Percentiles rank a stretch among this genome's conserved stretches.
phyloP scores from a whole-genome alignment of 768 basidiomycete genomes.

The Boletus edulis region DNA sequence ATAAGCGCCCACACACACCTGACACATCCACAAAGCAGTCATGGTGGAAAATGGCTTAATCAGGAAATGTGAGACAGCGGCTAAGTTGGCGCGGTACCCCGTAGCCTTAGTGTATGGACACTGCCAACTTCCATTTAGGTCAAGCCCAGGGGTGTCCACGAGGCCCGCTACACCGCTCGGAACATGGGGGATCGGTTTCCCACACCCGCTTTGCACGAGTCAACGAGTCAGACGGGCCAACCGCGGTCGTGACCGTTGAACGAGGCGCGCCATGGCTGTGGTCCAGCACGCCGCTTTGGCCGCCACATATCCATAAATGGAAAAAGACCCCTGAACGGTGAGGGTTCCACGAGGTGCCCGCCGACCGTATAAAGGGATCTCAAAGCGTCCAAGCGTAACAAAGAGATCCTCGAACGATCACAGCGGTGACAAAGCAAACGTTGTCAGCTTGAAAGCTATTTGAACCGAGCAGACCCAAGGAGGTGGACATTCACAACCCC shows the following conservation, averaged over 20 bases:
- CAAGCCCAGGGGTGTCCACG: background rate
- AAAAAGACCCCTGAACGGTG: slow-evolving; percentile 21
- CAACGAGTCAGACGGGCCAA: slow-evolving; percentile 10
- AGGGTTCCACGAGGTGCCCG: slow-evolving; percentile 9
- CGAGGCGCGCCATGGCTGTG: slow-evolving; percentile 15
- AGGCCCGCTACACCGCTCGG: background rate
- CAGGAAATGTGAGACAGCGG: background rate
- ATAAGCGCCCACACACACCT: slow-evolving; percentile 11
- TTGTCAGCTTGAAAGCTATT: slow-evolving; percentile 13
- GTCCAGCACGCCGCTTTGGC: slow-evolving; percentile 2
- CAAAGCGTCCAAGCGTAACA: slow-evolving; percentile 20
- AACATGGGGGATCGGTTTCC: background rate
- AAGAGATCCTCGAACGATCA: slow-evolving; percentile 7
- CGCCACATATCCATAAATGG: slow-evolving; percentile 22
- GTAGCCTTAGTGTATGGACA: background rate
- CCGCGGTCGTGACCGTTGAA: background rate
- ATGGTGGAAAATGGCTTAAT: background rate
- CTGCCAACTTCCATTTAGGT: background rate
- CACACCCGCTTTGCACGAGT: slow-evolving; percentile 13
- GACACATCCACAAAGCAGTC: slow-evolving; percentile 1
- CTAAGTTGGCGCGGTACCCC: background rate
- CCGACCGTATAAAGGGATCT: slow-evolving; percentile 18
- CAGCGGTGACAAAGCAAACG: slow-evolving; percentile 15
- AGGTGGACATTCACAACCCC: background rate
- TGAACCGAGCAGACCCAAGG: slow-evolving; percentile 13